phyloP scores from a whole-genome alignment of 2,329 filamentous ascomycete species.

The Berkeleyomyces basicola region DNA sequence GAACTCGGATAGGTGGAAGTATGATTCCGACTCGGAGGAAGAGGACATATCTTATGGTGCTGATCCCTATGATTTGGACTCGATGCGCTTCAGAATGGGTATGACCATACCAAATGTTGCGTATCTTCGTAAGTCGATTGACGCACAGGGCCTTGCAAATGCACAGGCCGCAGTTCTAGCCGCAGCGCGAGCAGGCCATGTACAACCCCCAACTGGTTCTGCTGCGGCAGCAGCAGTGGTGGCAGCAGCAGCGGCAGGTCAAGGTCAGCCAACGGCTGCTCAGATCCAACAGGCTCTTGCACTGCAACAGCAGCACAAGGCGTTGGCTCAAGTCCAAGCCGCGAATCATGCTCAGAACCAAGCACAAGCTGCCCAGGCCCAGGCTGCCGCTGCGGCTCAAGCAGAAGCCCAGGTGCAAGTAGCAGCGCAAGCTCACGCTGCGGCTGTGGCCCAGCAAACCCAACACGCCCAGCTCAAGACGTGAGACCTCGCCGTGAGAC shows the following conservation, averaged over 20 bases:
- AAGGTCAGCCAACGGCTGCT: neutral
- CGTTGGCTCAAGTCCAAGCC: conserved; percentile 17
- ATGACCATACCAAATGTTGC: conserved; percentile 9
- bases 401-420: conserved; percentile 1
- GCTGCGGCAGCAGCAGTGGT: conserved; percentile 14
- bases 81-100: conserved; percentile 38
- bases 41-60: conserved; percentile 69
- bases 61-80: conserved; percentile 49
- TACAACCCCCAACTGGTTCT: conserved; percentile 14
- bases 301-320: conserved; percentile 14
- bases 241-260: conserved; percentile 16
- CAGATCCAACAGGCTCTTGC: conserved; percentile 15
- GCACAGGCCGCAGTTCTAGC: conserved; percentile 14
- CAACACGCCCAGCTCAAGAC: conserved; percentile 9
- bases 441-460: conserved; percentile 4
- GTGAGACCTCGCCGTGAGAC: neutral
- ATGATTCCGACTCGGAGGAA: conserved; percentile 70
- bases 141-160: conserved; percentile 16
- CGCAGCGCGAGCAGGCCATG: conserved; percentile 14
- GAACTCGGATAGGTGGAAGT: conserved; percentile 60
- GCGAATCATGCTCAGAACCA: conserved; percentile 6
- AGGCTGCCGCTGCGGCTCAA: neutral
- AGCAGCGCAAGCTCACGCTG: conserved; percentile 2
- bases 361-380: conserved; percentile 7
- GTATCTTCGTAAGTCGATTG: conserved; percentile 16